phyloP scores from a whole-genome alignment of 2,329 filamentous ascomycete genomes.

The Incumbomyces delicatus region DNA sequence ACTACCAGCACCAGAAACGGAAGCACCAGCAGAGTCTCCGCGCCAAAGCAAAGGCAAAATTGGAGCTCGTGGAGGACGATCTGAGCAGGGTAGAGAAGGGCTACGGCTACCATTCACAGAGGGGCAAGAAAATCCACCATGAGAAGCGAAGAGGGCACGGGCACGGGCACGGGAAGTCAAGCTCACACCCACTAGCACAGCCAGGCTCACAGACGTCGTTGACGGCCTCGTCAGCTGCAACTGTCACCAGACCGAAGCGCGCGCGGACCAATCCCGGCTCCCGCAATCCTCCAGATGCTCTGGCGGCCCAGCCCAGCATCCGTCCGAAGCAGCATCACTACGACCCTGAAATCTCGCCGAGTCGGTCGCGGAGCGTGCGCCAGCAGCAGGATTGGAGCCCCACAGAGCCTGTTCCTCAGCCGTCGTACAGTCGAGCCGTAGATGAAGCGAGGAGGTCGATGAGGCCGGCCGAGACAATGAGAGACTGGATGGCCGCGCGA shows the following conservation, averaged over 20 bases:
- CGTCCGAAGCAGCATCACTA: conserved; percentile 6
- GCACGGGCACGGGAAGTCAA: background rate
- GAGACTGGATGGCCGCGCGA: conserved; percentile 1
- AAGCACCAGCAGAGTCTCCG: conserved; percentile 2
- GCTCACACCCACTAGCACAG: background rate
- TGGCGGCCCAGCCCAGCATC: background rate
- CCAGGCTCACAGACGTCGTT: background rate
- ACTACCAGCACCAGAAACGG: conserved; percentile 5
- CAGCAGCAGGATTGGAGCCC: background rate
- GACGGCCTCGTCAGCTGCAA: background rate
- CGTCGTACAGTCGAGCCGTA: conserved; percentile 1
- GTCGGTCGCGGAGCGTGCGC: conserved; percentile 1
- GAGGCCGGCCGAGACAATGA: conserved; percentile 5
- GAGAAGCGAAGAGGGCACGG: background rate
- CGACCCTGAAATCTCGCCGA: conserved; percentile 3
- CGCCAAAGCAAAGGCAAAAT: conserved; percentile 4
- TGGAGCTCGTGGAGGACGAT: conserved; percentile 2
- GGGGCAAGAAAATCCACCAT: conserved; percentile 3
- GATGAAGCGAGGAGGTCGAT: conserved; percentile 2
- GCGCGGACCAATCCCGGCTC: background rate
- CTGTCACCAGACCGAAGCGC: background rate
- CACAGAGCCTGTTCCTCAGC: background rate
- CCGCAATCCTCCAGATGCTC: background rate
- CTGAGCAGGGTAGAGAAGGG: background rate
- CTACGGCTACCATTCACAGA: background rate